Evolutionary conservation across 2,329 filamentous ascomycete genomes (phyloP).

Genomic region (Xylaria sp.): DNA sequence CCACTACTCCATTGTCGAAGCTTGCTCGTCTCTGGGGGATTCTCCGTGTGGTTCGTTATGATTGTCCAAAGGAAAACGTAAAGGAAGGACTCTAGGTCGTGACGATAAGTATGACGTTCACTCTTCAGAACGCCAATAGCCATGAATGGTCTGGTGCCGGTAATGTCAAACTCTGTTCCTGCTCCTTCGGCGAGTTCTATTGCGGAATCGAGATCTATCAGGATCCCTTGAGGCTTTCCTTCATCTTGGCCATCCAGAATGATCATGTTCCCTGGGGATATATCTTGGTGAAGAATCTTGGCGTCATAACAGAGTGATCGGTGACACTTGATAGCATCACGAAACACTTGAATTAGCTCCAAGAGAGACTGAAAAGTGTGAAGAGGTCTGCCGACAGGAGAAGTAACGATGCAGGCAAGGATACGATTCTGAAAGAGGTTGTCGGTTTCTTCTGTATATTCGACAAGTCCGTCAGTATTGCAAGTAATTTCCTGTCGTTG

Average conservation of each 20-base stretch:
- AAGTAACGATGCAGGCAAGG: slow-evolving; percentile 42
- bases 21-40: too few species aligned
- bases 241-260: slow-evolving; percentile 22
- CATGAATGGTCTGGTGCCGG: slow-evolving; percentile 1
- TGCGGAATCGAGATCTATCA: slow-evolving; percentile 1
- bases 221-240: slow-evolving; percentile 44
- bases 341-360: slow-evolving; percentile 42
- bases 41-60: slow-evolving; percentile 1
- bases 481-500: slow-evolving; percentile 4
- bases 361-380: slow-evolving; percentile 36
- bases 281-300: slow-evolving; percentile 44
- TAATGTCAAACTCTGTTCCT: neutral
- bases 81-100: slow-evolving; percentile 1
- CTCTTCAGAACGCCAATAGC: neutral
- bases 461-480: slow-evolving; percentile 27
- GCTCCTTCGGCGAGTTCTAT: neutral
- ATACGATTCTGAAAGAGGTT: slow-evolving; percentile 40
- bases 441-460: slow-evolving; percentile 40
- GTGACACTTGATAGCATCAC: slow-evolving; percentile 43
- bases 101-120: neutral
- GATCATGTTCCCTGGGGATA: slow-evolving; percentile 42
- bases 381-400: slow-evolving; percentile 43
- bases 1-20: slow-evolving; percentile 36
- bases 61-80: slow-evolving; percentile 7
- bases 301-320: slow-evolving; percentile 41